Base-by-base conservation (phyloP, 108 stramenopile genomes). In the Skeletonema marinoi region DNA sequence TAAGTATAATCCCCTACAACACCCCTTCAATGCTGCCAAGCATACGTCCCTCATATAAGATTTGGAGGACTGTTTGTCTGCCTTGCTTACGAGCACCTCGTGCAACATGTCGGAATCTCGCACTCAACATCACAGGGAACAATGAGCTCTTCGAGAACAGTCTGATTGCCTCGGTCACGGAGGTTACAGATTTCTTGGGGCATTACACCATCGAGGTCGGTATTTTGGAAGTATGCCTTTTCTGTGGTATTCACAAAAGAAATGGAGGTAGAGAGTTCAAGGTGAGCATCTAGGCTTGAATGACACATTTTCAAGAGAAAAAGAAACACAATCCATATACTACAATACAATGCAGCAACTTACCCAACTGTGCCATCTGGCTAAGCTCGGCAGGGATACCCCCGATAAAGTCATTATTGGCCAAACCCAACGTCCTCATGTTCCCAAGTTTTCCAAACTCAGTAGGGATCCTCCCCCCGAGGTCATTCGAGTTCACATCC, bases 371-470 rank as follows among this genome's bases (percentile, higher is more conserved):
- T 10, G 61, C 60, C 64, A 83, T 61, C n/a, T 74, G 66, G 7
- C 86, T 85, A 33, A 93, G 42, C 61, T 89, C 88, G 1, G 78
- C 70, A 11, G 92, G 92, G 31, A 92, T 81, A 3, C 48, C 62
- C 14, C 91, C 91, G 0, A 7, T 39, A 38, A 92, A 66, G 25
- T 84, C 56, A 68, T 87, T 90, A 56, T 84, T 59, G 16, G 81
- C 86, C 42, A 87, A 77, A 16, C 77, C 81, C 73, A 89, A 60
- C 2, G 76, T 81, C 21, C 70, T 65, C 6, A 81, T 42, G n/a
- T 65, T 74, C 1, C 48, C 36, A 32, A 87, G 56, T 44, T 70
- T 41, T 9, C 88, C 86, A 32, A 87, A 68, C 60, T 85, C 79
- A 12, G 82, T 68, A 2, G 88, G 88, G 44, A 90, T 70, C 1